Conservation (phyloP, 345 rosid genomes). For the Melaleuca quinquenervia region DNA sequence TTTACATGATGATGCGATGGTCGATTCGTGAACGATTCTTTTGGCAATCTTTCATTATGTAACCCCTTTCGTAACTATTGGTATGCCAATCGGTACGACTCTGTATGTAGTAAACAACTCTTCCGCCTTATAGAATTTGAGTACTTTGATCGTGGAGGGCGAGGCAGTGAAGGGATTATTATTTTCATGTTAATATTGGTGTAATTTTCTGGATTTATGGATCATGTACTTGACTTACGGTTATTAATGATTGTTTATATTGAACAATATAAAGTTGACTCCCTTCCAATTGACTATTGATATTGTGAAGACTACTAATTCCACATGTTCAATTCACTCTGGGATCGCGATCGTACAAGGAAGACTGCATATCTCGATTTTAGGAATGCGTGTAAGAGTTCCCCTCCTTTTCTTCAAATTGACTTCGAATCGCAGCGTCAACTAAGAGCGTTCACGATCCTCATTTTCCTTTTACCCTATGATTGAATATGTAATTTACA, state of each 20-base stretch:
- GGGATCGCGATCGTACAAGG: background rate
- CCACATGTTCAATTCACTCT: background rate
- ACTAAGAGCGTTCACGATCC: background rate
- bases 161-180: background rate
- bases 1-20: background rate
- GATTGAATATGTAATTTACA: background rate
- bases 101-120: background rate
- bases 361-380: background rate
- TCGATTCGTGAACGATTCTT: background rate
- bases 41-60: background rate
- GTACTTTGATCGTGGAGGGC: background rate
- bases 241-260: background rate
- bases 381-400: background rate
- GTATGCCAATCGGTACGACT: background rate
- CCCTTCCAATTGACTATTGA: background rate
- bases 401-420: background rate
- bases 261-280: background rate
- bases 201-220: background rate
- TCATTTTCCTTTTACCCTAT: background rate
- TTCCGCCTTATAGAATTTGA: background rate
- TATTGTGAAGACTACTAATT: background rate
- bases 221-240: background rate
- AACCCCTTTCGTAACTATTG: background rate
- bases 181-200: background rate
- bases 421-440: background rate